phyloP scores from a whole-genome alignment of 2,329 filamentous ascomycete species.

The Colletotrichum orbiculare region DNA sequence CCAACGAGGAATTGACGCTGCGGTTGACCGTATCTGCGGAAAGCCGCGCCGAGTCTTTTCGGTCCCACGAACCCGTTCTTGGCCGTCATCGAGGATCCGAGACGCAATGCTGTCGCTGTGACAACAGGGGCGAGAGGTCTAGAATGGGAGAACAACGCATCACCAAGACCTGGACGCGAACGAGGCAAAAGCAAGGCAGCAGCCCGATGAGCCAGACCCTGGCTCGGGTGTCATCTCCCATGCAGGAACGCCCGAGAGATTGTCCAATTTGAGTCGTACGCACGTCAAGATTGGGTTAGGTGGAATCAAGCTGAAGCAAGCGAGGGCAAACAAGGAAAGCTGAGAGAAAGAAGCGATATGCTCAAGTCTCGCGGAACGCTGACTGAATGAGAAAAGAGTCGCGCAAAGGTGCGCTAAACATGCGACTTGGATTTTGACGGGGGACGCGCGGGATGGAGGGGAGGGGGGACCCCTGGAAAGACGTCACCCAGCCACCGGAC shows the following conservation, averaged over 20 bases:
- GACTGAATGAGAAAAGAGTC: neutral
- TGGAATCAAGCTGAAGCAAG: constrained; percentile 19
- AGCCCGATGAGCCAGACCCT: constrained; percentile 12
- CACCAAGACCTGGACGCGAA: constrained; percentile 29
- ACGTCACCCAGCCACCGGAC: constrained; percentile 37
- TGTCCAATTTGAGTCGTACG: constrained; percentile 22
- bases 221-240: constrained; percentile 31
- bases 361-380: neutral
- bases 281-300: constrained; percentile 29
- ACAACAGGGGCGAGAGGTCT: constrained; percentile 23
- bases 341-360: neutral
- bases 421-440: constrained; percentile 13
- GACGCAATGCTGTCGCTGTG: constrained; percentile 32
- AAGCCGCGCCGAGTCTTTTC: constrained; percentile 16
- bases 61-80: constrained; percentile 12
- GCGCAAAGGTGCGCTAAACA: constrained; percentile 6
- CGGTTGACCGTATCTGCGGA: constrained; percentile 12
- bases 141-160: constrained; percentile 30
- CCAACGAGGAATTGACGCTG: neutral
- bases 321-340: constrained; percentile 6
- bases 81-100: constrained; percentile 15
- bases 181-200: constrained; percentile 28
- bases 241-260: constrained; percentile 31
- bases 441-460: neutral
- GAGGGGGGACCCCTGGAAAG: constrained; percentile 34